These are phyloP conservation scores for Dactylellina drechsleri DNA, from an alignment of 2,329 filamentous ascomycete genomes.

Conservation along the genomic window DNA sequence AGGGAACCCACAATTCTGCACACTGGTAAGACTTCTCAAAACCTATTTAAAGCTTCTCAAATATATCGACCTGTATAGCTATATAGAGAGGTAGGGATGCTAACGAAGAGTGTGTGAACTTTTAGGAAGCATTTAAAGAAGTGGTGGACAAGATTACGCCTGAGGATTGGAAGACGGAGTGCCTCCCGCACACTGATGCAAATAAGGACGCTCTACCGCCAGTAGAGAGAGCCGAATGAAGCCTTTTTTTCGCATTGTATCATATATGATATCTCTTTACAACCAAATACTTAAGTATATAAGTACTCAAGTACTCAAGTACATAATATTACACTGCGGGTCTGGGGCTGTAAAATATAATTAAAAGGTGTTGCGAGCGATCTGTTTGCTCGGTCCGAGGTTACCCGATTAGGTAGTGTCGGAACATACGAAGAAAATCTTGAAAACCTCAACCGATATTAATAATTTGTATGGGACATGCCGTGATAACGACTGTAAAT, in stretches of 20 bases:
- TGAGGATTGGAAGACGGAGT: conserved; percentile 76
- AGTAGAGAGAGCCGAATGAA: conserved; percentile 59
- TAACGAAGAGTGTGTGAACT: conserved; percentile 7
- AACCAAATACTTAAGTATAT: not conserved
- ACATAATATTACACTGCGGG: not conserved
- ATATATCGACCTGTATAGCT: too few species aligned
- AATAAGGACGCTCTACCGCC: conserved; percentile 69
- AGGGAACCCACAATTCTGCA: conserved; percentile 89
- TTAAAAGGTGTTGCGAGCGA: too few species aligned
- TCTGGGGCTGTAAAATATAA: too few species aligned
- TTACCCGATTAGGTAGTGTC: not conserved
- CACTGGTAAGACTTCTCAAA: conserved; percentile 69
- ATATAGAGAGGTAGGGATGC: not conserved
- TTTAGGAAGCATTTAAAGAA: conserved; percentile 84
- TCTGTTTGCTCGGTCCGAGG: not conserved
- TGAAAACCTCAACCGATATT: not conserved
- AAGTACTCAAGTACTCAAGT: too few species aligned
- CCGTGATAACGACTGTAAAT: too few species aligned
- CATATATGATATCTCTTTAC: too few species aligned
- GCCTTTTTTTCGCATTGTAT: too few species aligned
- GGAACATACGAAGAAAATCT: not conserved
- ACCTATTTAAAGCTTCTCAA: too few species aligned
- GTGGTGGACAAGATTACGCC: conserved; percentile 93
- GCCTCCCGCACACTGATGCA: conserved; percentile 61
- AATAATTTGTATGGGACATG: too few species aligned